Evolutionary conservation across 805 yeast species (phyloP).

Genomic region (Metschnikowia cubensis): DNA sequence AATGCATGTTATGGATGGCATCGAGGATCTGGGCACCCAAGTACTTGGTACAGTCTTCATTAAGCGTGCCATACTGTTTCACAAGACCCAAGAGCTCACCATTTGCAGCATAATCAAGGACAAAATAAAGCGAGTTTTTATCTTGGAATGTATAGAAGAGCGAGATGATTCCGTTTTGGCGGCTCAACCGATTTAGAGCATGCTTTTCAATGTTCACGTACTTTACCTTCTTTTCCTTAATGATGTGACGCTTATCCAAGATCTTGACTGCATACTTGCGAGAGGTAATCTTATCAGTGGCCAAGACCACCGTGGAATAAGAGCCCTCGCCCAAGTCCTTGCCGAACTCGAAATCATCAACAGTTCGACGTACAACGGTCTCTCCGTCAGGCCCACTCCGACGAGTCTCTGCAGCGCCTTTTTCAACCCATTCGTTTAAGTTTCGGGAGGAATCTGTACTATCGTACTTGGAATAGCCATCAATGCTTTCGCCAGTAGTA

Average conservation of each 20-base stretch:
- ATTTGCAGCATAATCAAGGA: conserved; percentile 72
- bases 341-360: conserved; percentile 40
- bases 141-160: conserved; percentile 79
- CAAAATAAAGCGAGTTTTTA: conserved; percentile 65
- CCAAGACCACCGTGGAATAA: conserved; percentile 43
- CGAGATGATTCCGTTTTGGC: conserved; percentile 60
- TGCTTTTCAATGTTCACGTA: conserved; percentile 81
- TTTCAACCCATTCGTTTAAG: conserved; percentile 29
- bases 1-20: conserved; percentile 68
- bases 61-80: conserved; percentile 65
- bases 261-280: conserved; percentile 71
- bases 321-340: conserved; percentile 44
- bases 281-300: conserved; percentile 48
- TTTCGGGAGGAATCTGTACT: not conserved
- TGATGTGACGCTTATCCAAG: conserved; percentile 70
- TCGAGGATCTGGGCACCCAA: conserved; percentile 73
- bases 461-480: conserved; percentile 13
- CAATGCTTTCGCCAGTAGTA: conserved; percentile 8
- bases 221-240: conserved; percentile 77
- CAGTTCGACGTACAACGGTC: conserved; percentile 33
- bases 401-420: conserved; percentile 30
- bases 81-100: conserved; percentile 71
- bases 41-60: conserved; percentile 63
- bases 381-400: conserved; percentile 14
- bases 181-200: conserved; percentile 65